Base-by-base conservation (phyloP, 257 asterid genomes). In the Nyctanthes arbortristis region DNA sequence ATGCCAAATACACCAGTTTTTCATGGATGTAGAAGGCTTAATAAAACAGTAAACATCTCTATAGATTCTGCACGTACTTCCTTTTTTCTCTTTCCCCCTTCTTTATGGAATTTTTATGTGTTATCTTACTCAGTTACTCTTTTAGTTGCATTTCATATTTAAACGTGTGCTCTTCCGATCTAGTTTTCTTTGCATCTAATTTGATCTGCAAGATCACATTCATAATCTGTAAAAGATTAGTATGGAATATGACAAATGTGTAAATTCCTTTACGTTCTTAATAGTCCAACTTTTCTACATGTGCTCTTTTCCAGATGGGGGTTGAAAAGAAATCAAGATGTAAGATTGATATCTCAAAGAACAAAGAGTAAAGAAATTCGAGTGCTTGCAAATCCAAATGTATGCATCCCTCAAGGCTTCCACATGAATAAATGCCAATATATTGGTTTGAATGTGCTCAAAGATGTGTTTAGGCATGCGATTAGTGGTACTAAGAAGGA, bases 361-460 rank as follows among this genome's bases (percentile, higher is more conserved):
- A 71, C 78, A 70, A 83, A 75, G 78, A 82, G 76, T 61, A 88
- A 27, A 75, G 84, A 70, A 30, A 80, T 85, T 68, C 84, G 79
- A 18, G 90, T 88, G 77, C 69, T 88, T 72, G 96, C 88, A 39
- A 88, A 92, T 79, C 84, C 90, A 71, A 88, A 85, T 88, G 98
- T 92, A 92, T 71, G 98, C 79, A 75, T 71, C 84, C 60, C 63
- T 37, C 80, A 75, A 61, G 72, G 84, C 82, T 81, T 79, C 82
- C 78, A 35, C 72, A 56, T 74, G 47, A 68, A 68, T 79, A 68
- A n/a, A 75, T 78, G 69, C 67, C 78, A 74, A 65, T 77, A 67
- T 80, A 64, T 73, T 77, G 84, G 85, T 84, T 83, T 78, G 68
- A 75, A 72, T 74, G 69, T 78, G 80, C 73, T 76, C 76, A 72